Conservation (phyloP, 208 protist genomes). For the Acanthamoeba royreba region DNA sequence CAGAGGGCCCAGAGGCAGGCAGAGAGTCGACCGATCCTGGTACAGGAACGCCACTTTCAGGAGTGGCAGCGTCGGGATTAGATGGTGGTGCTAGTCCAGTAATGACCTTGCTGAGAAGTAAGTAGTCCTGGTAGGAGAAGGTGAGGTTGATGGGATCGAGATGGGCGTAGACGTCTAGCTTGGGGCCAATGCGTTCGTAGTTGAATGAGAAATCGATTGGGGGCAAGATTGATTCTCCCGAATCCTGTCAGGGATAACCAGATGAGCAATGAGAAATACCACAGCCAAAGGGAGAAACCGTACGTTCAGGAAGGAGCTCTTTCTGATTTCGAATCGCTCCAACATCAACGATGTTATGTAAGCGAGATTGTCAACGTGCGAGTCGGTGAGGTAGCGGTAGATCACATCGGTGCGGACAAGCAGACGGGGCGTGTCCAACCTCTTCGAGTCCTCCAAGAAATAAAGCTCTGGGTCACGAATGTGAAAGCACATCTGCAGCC, state of each 20-base stretch:
- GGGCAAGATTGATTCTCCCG: background rate
- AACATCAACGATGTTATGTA: background rate
- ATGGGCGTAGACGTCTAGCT: constrained; percentile 4
- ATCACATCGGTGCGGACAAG: constrained; percentile 7
- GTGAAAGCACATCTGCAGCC: constrained; percentile 4
- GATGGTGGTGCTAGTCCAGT: background rate
- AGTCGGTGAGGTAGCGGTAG: constrained; percentile 26
- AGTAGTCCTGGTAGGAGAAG: constrained; percentile 42
- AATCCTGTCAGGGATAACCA: background rate
- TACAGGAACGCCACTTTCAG: background rate
- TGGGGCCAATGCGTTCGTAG: constrained; percentile 1
- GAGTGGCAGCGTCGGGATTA: background rate
- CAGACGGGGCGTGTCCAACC: background rate
- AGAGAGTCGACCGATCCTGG: background rate
- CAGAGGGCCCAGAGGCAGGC: too few relatives aligned
- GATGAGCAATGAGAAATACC: background rate
- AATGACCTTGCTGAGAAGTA: background rate
- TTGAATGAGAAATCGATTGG: constrained; percentile 29
- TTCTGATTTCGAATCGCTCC: constrained; percentile 12
- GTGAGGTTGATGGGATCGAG: constrained; percentile 38
- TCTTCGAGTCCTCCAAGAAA: background rate
- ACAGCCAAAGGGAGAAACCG: background rate
- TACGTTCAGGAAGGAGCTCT: background rate
- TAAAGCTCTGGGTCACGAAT: background rate
- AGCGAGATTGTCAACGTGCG: constrained; percentile 28